Evolutionary conservation across 352 stramenopile genomes (phyloP).

Genomic region (Peronosclerospora sorghi): DNA sequence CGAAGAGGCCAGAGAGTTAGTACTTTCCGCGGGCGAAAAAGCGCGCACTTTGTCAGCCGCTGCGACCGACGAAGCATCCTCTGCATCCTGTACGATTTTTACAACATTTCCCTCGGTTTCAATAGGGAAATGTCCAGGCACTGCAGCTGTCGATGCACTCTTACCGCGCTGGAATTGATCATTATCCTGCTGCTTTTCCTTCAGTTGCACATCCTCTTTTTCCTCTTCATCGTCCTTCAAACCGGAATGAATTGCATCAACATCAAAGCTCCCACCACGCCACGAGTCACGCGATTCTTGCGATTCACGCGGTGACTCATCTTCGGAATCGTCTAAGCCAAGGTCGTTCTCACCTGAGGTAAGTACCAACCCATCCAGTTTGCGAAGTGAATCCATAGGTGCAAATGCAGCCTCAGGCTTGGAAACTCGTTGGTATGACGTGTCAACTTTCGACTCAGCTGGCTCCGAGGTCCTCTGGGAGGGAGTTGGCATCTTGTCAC

Average conservation of each 20-base stretch:
- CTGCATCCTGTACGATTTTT: conserved; percentile 44
- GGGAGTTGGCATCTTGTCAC: conserved; percentile 16
- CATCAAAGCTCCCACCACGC: conserved; percentile 27
- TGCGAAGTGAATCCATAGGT: conserved; percentile 16
- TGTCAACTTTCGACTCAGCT: too few relatives aligned
- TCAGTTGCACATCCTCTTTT: conserved; percentile 13
- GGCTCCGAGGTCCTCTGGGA: conserved; percentile 6
- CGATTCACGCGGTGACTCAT: conserved; percentile 18
- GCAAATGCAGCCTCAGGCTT: conserved; percentile 10
- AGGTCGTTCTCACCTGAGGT: conserved; percentile 35
- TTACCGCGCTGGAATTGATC: conserved; percentile 28
- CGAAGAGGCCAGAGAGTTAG: conserved; percentile 20
- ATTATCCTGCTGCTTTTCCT: conserved; percentile 13
- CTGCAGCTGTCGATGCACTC: conserved; percentile 51
- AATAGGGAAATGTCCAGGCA: conserved; percentile 64
- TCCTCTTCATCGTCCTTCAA: conserved; percentile 23
- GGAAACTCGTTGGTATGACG: neutral
- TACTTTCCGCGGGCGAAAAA: conserved; percentile 21
- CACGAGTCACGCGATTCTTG: conserved; percentile 26
- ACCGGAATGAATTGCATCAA: conserved; percentile 11
- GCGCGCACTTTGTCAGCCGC: conserved; percentile 46
- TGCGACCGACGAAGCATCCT: conserved; percentile 38
- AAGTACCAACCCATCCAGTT: conserved; percentile 30
- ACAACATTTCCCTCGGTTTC: conserved; percentile 37
- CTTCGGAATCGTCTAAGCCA: conserved; percentile 35